Evolutionary conservation across 768 basidiomycete species (phyloP).

Genomic region (Suillus hirtellus): DNA sequence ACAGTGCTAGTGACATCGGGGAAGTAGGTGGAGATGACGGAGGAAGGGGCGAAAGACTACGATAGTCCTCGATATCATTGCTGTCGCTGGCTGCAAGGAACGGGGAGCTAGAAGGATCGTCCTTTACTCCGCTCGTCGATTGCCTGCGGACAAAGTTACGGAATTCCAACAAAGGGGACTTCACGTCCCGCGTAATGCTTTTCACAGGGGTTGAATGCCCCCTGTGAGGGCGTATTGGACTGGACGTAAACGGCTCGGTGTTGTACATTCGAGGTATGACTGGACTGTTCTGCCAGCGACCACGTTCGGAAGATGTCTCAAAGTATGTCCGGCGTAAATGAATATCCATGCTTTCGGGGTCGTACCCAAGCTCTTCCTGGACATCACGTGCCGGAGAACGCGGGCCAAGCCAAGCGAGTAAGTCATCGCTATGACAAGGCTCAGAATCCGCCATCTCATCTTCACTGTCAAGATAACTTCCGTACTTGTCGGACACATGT

Average conservation of each 20-base stretch:
- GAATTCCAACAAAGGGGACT: conserved; percentile 9
- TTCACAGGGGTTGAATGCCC: conserved; percentile 28
- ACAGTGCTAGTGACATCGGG: conserved; percentile 39
- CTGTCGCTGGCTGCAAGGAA: conserved; percentile 16
- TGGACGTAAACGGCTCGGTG: conserved; percentile 17
- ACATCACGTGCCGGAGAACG: background rate
- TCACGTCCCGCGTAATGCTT: conserved; percentile 2
- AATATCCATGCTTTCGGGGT: conserved; percentile 35
- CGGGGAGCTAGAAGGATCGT: conserved; percentile 5
- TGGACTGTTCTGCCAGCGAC: conserved; percentile 57
- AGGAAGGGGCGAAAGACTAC: conserved; percentile 27
- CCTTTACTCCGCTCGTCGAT: conserved; percentile 5
- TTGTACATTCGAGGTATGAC: conserved; percentile 30
- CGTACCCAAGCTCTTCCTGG: conserved; percentile 27
- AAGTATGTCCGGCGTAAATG: conserved; percentile 52
- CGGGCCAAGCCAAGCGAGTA: background rate
- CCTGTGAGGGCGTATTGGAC: conserved; percentile 19
- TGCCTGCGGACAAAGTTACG: conserved; percentile 10
- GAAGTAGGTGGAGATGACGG: conserved; percentile 50
- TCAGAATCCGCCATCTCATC: background rate
- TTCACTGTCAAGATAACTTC: background rate
- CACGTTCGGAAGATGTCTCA: conserved; percentile 57
- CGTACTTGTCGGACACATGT: background rate
- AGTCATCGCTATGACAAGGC: background rate
- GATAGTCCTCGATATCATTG: conserved; percentile 19